Percentiles rank a stretch among this genome's conserved stretches.
Conservation (phyloP, 2,329 filamentous ascomycete genomes). For the Cercospora zeina region DNA sequence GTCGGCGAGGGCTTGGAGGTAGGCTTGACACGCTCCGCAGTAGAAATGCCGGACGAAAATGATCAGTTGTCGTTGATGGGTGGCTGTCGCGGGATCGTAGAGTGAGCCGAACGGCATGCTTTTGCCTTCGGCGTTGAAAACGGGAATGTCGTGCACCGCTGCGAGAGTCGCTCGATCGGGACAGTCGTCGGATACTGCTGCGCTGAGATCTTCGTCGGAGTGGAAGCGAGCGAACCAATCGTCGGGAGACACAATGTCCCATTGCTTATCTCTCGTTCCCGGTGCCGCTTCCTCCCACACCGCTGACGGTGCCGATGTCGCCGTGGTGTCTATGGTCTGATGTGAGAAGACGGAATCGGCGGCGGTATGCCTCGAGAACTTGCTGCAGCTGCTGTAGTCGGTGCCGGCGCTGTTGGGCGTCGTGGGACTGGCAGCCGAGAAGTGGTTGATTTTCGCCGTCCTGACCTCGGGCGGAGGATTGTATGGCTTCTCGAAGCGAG, state of each 20-base stretch:
- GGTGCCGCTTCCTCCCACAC: slow-evolving; percentile 11
- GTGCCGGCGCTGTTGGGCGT: slow-evolving; percentile 23
- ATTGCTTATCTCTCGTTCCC: slow-evolving; percentile 7
- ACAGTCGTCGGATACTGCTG: slow-evolving; percentile 36
- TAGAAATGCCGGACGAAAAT: slow-evolving; percentile 48
- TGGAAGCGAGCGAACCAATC: slow-evolving; percentile 43
- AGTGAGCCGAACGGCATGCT: slow-evolving; percentile 63
- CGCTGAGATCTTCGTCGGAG: slow-evolving; percentile 35
- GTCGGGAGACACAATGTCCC: slow-evolving; percentile 24
- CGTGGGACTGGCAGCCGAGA: slow-evolving; percentile 24
- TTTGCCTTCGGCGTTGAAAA: slow-evolving; percentile 64
- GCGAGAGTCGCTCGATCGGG: slow-evolving; percentile 40
- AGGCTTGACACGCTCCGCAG: slow-evolving; percentile 46
- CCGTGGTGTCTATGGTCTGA: slow-evolving; percentile 25
- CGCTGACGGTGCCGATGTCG: slow-evolving; percentile 20
- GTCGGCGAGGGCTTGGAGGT: slow-evolving; percentile 40
- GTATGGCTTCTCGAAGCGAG: slow-evolving; percentile 37
- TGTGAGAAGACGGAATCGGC: slow-evolving; percentile 25
- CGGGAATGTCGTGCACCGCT: slow-evolving; percentile 39
- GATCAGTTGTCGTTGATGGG: slow-evolving; percentile 43
- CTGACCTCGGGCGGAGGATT: slow-evolving; percentile 20
- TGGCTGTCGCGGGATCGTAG: slow-evolving; percentile 53
- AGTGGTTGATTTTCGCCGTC: slow-evolving; percentile 15
- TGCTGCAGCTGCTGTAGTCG: slow-evolving; percentile 23
- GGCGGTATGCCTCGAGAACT: slow-evolving; percentile 19